A percentile compares a stretch with the other conserved stretches of the same genome.
Evolutionary conservation across 495 filamentous ascomycete genomes (phyloP).

Genomic region (Bacidia rubella): DNA sequence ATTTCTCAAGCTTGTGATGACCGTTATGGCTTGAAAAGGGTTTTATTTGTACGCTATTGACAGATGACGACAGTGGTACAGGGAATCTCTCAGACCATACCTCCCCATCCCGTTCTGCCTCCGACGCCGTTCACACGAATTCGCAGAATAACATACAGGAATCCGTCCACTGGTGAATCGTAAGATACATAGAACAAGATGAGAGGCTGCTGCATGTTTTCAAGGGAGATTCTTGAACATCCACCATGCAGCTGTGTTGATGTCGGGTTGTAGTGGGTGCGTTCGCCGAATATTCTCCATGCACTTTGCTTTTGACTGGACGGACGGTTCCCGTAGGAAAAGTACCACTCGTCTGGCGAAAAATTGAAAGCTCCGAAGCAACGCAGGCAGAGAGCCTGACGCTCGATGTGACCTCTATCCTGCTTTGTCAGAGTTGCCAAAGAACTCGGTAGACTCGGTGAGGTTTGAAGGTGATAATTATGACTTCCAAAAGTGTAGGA

Average conservation of each 20-base stretch:
- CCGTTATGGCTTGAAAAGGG: too few relatives aligned
- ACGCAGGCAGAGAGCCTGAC: background rate
- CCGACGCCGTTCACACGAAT: background rate
- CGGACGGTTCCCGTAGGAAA: background rate
- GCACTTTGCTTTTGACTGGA: background rate
- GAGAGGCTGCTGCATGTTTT: background rate
- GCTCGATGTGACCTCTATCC: too few relatives aligned
- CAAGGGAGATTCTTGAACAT: background rate
- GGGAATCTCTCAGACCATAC: background rate
- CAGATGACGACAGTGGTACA: background rate
- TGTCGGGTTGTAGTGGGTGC: background rate
- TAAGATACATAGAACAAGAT: background rate
- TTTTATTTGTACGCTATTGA: background rate
- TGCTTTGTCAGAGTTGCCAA: background rate
- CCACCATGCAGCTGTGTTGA: too few relatives aligned
- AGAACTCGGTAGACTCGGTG: background rate
- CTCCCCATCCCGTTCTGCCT: background rate
- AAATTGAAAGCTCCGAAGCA: background rate
- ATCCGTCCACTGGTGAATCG: background rate
- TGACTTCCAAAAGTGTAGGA: background rate
- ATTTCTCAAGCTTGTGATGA: too few relatives aligned
- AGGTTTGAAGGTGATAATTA: background rate
- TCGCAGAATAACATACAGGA: background rate
- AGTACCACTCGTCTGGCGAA: background rate
- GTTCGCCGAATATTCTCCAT: background rate